Percentiles rank a stretch among this genome's conserved stretches.
Evolutionary conservation across 1,284 basidiomycete genomes (phyloP).

Genomic region (Ceratorhiza oryzae-sativae): DNA sequence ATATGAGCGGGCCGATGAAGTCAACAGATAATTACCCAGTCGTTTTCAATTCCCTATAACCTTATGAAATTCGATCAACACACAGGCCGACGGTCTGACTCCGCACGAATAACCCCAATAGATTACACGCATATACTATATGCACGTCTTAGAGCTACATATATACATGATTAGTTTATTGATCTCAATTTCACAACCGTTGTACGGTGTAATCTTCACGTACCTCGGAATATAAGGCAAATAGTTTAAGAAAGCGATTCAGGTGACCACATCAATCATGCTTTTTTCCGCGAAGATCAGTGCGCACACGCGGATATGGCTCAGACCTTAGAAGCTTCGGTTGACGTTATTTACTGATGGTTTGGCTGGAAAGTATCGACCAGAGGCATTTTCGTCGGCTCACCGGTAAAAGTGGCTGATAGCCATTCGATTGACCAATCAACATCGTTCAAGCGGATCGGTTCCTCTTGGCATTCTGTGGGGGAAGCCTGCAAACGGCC

Average conservation of each 20-base stretch:
- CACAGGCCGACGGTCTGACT: too few relatives aligned
- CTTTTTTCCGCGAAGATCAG: background rate
- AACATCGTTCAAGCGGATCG: background rate
- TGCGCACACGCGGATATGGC: background rate
- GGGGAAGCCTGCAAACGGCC: background rate
- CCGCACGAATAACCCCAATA: too few relatives aligned
- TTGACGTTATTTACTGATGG: background rate
- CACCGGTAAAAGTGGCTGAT: background rate
- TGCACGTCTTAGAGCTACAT: too few relatives aligned
- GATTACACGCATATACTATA: too few relatives aligned
- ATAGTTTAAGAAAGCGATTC: background rate
- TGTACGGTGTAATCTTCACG: background rate
- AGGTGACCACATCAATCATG: background rate
- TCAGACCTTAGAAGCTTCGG: background rate
- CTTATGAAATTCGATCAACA: too few relatives aligned
- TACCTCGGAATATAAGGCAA: background rate
- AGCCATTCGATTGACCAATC: background rate
- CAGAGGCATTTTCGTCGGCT: background rate
- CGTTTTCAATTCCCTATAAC: too few relatives aligned
- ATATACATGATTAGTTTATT: too few relatives aligned
- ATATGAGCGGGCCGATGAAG: too few relatives aligned
- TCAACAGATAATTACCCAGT: too few relatives aligned
- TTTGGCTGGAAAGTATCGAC: too few relatives aligned
- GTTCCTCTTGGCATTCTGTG: background rate
- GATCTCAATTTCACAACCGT: too few relatives aligned